phyloP scores from a whole-genome alignment of 805 yeast genomes.

The Candida chilensis region DNA sequence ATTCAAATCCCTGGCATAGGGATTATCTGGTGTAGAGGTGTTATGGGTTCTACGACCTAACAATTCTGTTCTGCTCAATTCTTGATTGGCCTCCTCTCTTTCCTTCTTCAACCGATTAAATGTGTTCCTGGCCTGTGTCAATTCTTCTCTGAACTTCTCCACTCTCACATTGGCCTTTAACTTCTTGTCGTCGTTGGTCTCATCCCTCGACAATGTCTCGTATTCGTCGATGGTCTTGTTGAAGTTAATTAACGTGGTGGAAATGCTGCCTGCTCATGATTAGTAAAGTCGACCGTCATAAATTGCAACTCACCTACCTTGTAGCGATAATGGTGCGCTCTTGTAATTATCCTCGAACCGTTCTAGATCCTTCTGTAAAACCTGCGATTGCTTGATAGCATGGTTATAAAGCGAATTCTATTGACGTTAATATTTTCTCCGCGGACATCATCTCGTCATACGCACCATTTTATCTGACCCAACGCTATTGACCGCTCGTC shows the following conservation, averaged over 20 bases:
- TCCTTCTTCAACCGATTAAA: constrained; percentile 45
- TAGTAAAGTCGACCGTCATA: too few species aligned
- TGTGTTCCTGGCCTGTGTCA: constrained; percentile 34
- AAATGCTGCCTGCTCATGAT: constrained; percentile 61
- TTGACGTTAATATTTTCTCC: too few species aligned
- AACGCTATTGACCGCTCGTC: too few species aligned
- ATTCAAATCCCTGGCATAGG: constrained; percentile 1
- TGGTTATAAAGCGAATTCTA: constrained; percentile 85
- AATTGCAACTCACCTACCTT: constrained; percentile 40
- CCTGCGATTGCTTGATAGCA: constrained; percentile 77
- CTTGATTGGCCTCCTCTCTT: constrained; percentile 44
- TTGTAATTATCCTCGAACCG: constrained; percentile 57
- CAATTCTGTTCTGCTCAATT: constrained; percentile 39
- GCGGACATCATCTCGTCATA: too few species aligned
- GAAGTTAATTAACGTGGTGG: constrained; percentile 73
- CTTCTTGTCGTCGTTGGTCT: constrained; percentile 40
- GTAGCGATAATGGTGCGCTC: constrained; percentile 66
- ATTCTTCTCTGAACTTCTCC: constrained; percentile 41
- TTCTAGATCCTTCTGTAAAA: constrained; percentile 59
- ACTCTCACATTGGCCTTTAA: constrained; percentile 56
- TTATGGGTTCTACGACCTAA: constrained; percentile 38
- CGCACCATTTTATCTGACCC: too few species aligned
- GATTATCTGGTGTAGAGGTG: constrained; percentile 3
- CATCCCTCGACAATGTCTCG: constrained; percentile 48
- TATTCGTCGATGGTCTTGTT: constrained; percentile 70